Conservation (phyloP, 345 rosid genomes). For the Syzygium aqueum region DNA sequence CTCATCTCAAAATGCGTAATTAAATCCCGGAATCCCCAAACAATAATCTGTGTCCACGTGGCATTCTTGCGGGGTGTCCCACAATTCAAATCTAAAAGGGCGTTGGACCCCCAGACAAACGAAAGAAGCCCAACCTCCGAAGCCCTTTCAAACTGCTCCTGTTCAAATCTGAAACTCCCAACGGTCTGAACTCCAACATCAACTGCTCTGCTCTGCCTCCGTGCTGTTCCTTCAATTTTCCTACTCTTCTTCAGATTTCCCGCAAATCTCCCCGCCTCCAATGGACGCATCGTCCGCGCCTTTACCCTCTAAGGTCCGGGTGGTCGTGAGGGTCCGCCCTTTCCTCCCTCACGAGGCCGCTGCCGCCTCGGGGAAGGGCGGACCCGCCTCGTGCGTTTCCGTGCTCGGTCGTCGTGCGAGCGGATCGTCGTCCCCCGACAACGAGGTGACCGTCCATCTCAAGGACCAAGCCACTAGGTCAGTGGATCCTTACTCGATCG, state of each 20-base stretch:
- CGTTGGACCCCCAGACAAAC: background rate
- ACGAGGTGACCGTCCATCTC: constrained; percentile 56
- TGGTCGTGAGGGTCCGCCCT: constrained; percentile 59
- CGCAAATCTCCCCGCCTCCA: background rate
- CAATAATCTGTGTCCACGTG: background rate
- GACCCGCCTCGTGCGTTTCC: constrained; percentile 32
- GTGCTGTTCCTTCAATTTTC: background rate
- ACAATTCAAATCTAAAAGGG: background rate
- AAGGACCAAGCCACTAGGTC: constrained; percentile 70
- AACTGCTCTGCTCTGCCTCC: background rate
- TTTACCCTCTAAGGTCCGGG: constrained; percentile 45
- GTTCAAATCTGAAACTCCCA: background rate
- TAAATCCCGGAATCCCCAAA: too few relatives aligned
- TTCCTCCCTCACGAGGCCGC: constrained; percentile 52
- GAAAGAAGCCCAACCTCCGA: background rate
- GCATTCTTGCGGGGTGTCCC: background rate
- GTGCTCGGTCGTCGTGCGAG: constrained; percentile 25
- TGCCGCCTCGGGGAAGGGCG: constrained; percentile 9
- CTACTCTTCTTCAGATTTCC: background rate
- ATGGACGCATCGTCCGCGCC: background rate
- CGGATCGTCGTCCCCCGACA: background rate
- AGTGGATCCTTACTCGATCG: background rate
- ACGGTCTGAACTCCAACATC: background rate
- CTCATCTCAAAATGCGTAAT: too few relatives aligned
- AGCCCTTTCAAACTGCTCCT: background rate